Base-by-base conservation (phyloP, 257 asterid genomes). In the Penstemon eatonii region DNA sequence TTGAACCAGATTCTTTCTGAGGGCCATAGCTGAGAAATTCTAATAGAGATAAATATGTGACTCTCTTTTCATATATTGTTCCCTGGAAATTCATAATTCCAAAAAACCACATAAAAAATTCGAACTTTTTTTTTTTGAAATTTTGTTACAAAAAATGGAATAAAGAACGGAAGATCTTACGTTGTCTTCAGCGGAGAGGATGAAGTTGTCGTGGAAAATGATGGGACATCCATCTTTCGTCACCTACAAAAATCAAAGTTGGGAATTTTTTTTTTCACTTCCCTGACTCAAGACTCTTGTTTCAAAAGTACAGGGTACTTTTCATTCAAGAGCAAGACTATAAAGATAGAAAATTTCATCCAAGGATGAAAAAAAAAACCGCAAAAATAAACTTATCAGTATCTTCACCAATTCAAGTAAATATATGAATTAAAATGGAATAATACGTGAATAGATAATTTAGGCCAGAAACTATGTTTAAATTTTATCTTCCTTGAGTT, bases 151-250 rank as follows among this genome's bases (percentile, higher is more conserved):
- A 59, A 33, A 12, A 60, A 4, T 42, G 4, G 19, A 60, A 4
- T 5, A 25, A 11, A n/a, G 46, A 36, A 45, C 0, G 53, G 47
- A 50, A 39, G n/a, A 25, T 61, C 82, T 78, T 75, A 92, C 96
- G 59, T 83, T 76, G 13, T 89, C 89, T 72, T 86, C 80, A 4
- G 68, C 18, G 12, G 91, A 83, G 77, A 83, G 76, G 78, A 94
- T 89, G 86, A 86, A 87, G 85, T 94, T 84, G 87, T 94, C 99
- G 72, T 94, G 99, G 68, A 94, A 94, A 71, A 94, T 81, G 77
- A 94, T 74, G 59, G 99, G 97, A 84, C 88, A 86, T 55, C 84
- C 93, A 82, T 94, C 99, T 63, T 72, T 84, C 1, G 97, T 94
- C 65, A 94, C 99, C 97, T 93, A 83, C 85, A 87, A 84, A 83